phyloP scores from a whole-genome alignment of 768 basidiomycete species.

The Boletus rubropictus region DNA sequence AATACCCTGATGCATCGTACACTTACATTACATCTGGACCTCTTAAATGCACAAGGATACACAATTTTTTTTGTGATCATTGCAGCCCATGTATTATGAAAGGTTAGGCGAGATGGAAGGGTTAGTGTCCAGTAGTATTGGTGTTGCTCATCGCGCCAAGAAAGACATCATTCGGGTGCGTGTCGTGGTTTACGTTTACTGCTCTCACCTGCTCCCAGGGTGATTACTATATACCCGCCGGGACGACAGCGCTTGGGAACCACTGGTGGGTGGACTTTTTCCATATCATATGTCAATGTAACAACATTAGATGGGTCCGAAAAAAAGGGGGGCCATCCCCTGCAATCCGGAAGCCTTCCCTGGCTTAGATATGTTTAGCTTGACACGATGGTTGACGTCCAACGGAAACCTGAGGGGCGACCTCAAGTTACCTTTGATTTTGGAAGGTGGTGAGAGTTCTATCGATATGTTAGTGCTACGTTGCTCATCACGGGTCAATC shows the following conservation, averaged over 20 bases:
- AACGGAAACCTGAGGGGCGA: constrained; percentile 36
- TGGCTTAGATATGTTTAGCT: constrained; percentile 33
- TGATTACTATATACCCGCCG: constrained; percentile 16
- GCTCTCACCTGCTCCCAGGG: constrained; percentile 2
- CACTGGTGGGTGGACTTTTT: constrained; percentile 10
- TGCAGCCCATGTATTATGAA: not conserved
- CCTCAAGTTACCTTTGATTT: constrained; percentile 49
- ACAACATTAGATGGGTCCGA: not conserved
- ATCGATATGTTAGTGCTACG: not conserved
- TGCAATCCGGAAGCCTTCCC: constrained; percentile 36
- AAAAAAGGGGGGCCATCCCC: constrained; percentile 30
- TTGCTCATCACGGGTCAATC: not conserved
- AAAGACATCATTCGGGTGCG: constrained; percentile 17
- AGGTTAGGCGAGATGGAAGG: too few species aligned
- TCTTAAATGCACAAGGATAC: not conserved
- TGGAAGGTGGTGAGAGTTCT: constrained; percentile 31
- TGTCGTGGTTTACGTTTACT: not conserved
- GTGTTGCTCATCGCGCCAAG: constrained; percentile 3
- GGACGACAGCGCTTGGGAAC: constrained; percentile 14
- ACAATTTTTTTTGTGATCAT: not conserved
- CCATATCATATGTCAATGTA: too few species aligned
- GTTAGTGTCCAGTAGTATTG: too few species aligned
- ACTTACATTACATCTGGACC: constrained; percentile 10
- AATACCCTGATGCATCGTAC: constrained; percentile 18
- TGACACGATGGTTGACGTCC: constrained; percentile 27